Base-by-base conservation (phyloP, 371 early-diverging fungal genomes). In the Zychaea mexicana region DNA sequence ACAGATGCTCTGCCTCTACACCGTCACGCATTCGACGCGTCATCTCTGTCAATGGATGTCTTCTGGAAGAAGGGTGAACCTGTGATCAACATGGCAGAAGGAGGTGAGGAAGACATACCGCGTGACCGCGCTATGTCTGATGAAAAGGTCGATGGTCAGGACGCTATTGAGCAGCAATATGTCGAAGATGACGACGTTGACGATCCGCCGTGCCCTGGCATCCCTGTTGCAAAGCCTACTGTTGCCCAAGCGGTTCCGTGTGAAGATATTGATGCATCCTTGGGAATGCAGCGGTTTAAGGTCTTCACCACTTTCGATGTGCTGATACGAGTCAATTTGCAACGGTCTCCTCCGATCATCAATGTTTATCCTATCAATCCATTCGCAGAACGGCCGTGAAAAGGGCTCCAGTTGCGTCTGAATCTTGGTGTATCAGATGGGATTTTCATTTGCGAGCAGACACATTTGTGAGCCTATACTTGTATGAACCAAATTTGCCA, bases 1-100 rank as follows among this genome's bases (percentile, higher is more conserved):
- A 64, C 74, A 59, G 83, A 84, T 46, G 73, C 81, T 52, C 68
- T 87, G 45, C 92, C 91, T 53, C 52, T 94, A 17, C 85, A 85
- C n/a, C 42, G 42, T 80, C 82, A 47, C 74, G 73, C 55, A 68
- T 81, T 73, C 64, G 70, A 82, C 55, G 66, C 68, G 22, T 55
- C 47, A 2, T 73, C 71, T 1, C 65, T 66, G 32, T 65, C 73
- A 0, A 39, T 84, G 27, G 71, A 62, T 31, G 67, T 79, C 32
- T 77, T 71, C 57, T 88, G 86, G 89, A 75, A 74, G 36, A 68
- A 71, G 15, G 82, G 75, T 12, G 69, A 73, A 3, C 65, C 67
- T 28, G 52, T 31, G 5, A 33, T 15, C 13, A 28, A 21, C 3
- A 30, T 62, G 58, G 64, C 69, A 61, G 30, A 58, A 9, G 66